A percentile compares a stretch with the other conserved stretches of the same genome.
Conservation (phyloP, 164 flowering plant genomes). For the Echeveria elegans region DNA sequence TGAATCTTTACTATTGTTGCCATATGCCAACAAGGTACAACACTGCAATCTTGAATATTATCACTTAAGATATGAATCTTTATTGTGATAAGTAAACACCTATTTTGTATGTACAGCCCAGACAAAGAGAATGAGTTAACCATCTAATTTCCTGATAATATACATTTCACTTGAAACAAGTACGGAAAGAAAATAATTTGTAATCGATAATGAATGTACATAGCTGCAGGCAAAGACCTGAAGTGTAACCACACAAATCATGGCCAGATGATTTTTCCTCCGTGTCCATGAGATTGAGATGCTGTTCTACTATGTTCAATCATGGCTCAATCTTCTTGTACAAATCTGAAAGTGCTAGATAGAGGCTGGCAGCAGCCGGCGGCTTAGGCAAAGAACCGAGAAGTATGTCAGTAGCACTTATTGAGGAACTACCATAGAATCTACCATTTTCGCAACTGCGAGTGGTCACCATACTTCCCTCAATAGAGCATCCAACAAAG, state of each 20-base stretch:
- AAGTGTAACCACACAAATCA: background rate
- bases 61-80: too few relatives aligned
- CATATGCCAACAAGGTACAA: too few relatives aligned
- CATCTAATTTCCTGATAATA: too few relatives aligned
- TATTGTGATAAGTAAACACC: too few relatives aligned
- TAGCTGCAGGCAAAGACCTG: background rate
- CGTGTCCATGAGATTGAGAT: background rate
- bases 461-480: conserved; percentile 78
- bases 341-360: conserved; percentile 6
- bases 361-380: conserved; percentile 8
- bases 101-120: too few relatives aligned
- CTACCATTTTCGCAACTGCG: conserved; percentile 60
- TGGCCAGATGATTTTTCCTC: conserved; percentile 4
- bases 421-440: conserved; percentile 80
- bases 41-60: too few relatives aligned
- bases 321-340: background rate
- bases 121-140: too few relatives aligned
- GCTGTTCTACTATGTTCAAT: background rate
- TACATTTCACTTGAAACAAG: background rate
- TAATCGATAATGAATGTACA: background rate
- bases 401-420: conserved; percentile 71
- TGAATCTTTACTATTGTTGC: too few relatives aligned
- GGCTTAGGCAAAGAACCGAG: conserved; percentile 82
- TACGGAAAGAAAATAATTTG: background rate
- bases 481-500: conserved; percentile 87